These are phyloP conservation scores for Xerocomellus chrysenteron DNA, from an alignment of 768 basidiomycete species.

Conservation along the genomic window DNA sequence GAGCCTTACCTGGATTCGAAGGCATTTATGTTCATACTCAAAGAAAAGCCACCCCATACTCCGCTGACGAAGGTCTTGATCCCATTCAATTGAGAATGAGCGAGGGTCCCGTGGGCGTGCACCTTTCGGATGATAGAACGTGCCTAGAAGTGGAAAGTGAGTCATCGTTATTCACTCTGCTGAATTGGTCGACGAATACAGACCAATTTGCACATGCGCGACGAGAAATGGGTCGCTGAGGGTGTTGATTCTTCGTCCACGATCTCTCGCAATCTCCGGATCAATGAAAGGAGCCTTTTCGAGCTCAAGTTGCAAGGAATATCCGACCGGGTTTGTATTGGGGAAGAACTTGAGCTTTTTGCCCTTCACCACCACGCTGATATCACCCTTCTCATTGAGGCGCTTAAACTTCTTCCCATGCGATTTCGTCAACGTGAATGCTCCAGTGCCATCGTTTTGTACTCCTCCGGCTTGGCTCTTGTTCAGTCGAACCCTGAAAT, in stretches of 20 bases:
- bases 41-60: slow-evolving; percentile 57
- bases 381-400: slow-evolving; percentile 39
- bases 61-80: slow-evolving; percentile 45
- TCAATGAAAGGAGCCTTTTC: slow-evolving; percentile 55
- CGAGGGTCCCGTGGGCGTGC: slow-evolving; percentile 38
- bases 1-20: slow-evolving; percentile 57
- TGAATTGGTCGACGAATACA: slow-evolving; percentile 26
- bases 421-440: slow-evolving; percentile 26
- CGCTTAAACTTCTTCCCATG: slow-evolving; percentile 48
- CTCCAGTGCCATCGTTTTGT: slow-evolving; percentile 55
- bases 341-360: slow-evolving; percentile 39
- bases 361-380: slow-evolving; percentile 39
- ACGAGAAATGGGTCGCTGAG: slow-evolving; percentile 54
- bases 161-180: not conserved
- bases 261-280: slow-evolving; percentile 54
- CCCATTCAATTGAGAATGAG: slow-evolving; percentile 72
- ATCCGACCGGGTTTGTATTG: slow-evolving; percentile 5
- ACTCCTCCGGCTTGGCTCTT: slow-evolving; percentile 49
- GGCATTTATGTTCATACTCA: slow-evolving; percentile 68
- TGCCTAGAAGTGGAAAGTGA: slow-evolving; percentile 16
- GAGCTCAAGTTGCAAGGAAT: slow-evolving; percentile 36
- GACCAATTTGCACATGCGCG: slow-evolving; percentile 65
- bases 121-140: slow-evolving; percentile 26
- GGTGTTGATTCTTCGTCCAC: slow-evolving; percentile 40
- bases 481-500: slow-evolving; percentile 64